These are phyloP conservation scores for Dioscorea dumetorum DNA, from an alignment of 106 monocot species.

Conservation along the genomic window DNA sequence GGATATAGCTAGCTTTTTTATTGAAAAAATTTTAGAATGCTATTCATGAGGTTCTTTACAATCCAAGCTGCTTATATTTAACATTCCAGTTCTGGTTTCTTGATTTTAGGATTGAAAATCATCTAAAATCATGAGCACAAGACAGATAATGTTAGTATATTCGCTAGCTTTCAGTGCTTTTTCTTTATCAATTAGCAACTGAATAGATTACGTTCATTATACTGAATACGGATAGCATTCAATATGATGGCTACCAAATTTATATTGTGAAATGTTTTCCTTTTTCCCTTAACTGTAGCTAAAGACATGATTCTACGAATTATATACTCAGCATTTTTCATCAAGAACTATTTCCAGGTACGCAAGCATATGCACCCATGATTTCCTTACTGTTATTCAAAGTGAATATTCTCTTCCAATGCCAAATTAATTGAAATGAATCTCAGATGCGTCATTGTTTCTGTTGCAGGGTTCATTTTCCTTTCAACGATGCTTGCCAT, in stretches of 20 bases:
- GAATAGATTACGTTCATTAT: background rate
- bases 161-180: background rate
- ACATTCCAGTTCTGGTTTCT: background rate
- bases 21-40: background rate
- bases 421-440: background rate
- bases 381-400: background rate
- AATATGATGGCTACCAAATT: background rate
- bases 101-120: too few species aligned
- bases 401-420: background rate
- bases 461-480: slow-evolving; percentile 62
- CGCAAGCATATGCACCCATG: background rate
- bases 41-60: background rate
- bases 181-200: background rate
- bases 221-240: background rate
- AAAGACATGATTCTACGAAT: slow-evolving; percentile 85
- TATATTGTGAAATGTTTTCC: background rate
- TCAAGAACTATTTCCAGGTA: slow-evolving; percentile 78
- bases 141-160: background rate
- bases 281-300: slow-evolving; percentile 27
- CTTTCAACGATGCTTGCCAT: slow-evolving; percentile 66
- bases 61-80: background rate
- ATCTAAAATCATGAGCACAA: background rate
- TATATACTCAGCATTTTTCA: slow-evolving; percentile 67
- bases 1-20: background rate
- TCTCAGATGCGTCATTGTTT: background rate